Evolutionary conservation across 257 asterid species (phyloP), one percentile per base, ranked within the genome.

Genomic region (Thymus mandschuricus): DNA sequence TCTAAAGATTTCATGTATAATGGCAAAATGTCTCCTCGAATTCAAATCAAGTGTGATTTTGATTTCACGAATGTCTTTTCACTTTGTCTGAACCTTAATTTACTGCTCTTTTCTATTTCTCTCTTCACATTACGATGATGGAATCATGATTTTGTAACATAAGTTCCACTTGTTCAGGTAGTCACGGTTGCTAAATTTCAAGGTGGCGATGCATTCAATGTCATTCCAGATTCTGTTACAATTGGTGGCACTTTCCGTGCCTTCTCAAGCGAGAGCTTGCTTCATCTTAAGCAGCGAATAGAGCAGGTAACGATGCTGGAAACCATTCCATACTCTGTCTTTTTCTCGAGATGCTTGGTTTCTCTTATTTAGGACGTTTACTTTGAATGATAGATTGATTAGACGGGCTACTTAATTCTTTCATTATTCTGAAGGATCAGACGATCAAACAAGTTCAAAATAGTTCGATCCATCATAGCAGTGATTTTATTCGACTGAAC

Each of bases 231-330:
- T 78, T 91, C 95, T 15, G 98, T 94, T 64, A 86, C 93, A 44
- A 86, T 91, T n/a, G 89, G 93, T 58, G 99, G 99, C 83, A 91
- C 97, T 33, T 91, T 91, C 75, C 88, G 98, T 55, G 95, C 96
- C 74, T 91, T 94, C 80, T 86, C 93, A 60, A 79, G 41, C 60
- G 87, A 91, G 75, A 87, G 90, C 86, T 64, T 91, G 46, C 74
- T 49, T 68, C 87, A 83, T 63, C 94, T 91, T 43, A 94, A 79
- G 85, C 87, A 78, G 59, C 83, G 97, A 62, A 91, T 94, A 55
- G 77, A 85, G 73, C 91, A 91, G 97, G 97, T 93, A 80, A 67
- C 46, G 6, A 38, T 75, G 63, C 69, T 50, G 13, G 45, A 57
- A 33, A 56, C 11, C 15, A 12, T 12, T 51, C 38, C 10, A 44